These are phyloP conservation scores for Lasiosphaeria hispida DNA, from an alignment of 495 filamentous ascomycete genomes.

Conservation along the genomic window DNA sequence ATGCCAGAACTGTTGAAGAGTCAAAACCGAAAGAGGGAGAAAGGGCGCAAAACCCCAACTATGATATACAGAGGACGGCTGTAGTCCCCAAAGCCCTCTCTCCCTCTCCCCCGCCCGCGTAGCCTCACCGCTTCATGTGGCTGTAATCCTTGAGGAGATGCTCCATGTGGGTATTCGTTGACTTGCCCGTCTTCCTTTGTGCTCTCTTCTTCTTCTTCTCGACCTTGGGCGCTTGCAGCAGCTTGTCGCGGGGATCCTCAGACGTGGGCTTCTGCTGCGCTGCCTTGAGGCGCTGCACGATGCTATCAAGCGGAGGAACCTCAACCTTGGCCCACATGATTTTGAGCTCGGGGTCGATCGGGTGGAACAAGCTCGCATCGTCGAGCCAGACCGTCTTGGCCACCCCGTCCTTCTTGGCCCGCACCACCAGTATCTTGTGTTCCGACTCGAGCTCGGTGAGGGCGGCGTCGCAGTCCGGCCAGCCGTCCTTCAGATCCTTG, in stretches of 20 bases:
- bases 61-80: neutral
- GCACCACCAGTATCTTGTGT: constrained; percentile 76
- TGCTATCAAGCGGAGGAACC: constrained; percentile 69
- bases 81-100: neutral
- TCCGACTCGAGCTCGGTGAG: constrained; percentile 75
- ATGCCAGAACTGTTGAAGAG: too few relatives aligned
- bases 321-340: constrained; percentile 77
- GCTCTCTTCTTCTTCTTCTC: constrained; percentile 68
- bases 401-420: constrained; percentile 89
- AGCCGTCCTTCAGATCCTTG: constrained; percentile 90
- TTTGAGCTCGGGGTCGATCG: constrained; percentile 79
- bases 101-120: neutral
- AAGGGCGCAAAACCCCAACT: neutral
- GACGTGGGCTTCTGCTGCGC: constrained; percentile 76
- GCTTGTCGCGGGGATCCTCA: constrained; percentile 64
- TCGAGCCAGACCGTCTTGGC: constrained; percentile 86
- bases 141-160: constrained; percentile 84
- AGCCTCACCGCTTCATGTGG: constrained; percentile 43
- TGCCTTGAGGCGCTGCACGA: constrained; percentile 70
- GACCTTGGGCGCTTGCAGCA: constrained; percentile 56
- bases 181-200: constrained; percentile 71
- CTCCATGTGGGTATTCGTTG: constrained; percentile 91
- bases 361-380: constrained; percentile 69
- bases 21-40: neutral
- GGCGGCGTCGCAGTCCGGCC: constrained; percentile 74